Conservation (phyloP, 108 stramenopile species). For the Skeletonema marinoi region DNA sequence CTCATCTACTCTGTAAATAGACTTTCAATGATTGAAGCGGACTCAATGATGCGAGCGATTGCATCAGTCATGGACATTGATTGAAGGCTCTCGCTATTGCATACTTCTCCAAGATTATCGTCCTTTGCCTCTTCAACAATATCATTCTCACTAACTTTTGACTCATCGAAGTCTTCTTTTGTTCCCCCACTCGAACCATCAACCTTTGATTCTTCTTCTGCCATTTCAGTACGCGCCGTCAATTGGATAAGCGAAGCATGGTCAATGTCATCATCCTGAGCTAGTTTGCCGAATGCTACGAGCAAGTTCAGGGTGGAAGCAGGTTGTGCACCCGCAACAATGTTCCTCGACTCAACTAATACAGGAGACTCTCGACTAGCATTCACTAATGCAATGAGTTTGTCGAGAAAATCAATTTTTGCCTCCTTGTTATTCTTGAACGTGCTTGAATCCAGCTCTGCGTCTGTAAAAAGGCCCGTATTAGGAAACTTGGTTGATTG, state of each 20-base stretch:
- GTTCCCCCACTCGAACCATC: neutral
- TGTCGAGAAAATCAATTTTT: constrained; percentile 50
- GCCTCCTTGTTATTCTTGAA: constrained; percentile 43
- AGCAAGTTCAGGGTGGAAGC: constrained; percentile 22
- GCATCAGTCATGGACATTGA: neutral
- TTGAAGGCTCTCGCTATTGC: neutral
- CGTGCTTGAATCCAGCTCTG: constrained; percentile 45
- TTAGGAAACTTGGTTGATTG: constrained; percentile 45
- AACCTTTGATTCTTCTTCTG: neutral
- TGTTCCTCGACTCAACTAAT: constrained; percentile 29
- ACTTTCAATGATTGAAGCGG: neutral
- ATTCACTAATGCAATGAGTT: constrained; percentile 45
- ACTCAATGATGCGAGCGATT: neutral
- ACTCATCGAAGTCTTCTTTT: neutral
- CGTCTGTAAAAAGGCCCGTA: constrained; percentile 11
- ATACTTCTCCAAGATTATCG: neutral
- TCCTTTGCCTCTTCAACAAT: neutral
- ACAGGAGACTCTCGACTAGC: constrained; percentile 20
- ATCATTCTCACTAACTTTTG: neutral
- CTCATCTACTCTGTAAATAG: neutral
- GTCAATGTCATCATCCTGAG: constrained; percentile 14
- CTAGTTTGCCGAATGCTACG: constrained; percentile 27
- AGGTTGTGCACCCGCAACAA: constrained; percentile 50
- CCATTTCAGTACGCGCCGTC: neutral
- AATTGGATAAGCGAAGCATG: neutral